phyloP scores from a whole-genome alignment of 176 grass and related monocot species.

The Oryza brachyantha region DNA sequence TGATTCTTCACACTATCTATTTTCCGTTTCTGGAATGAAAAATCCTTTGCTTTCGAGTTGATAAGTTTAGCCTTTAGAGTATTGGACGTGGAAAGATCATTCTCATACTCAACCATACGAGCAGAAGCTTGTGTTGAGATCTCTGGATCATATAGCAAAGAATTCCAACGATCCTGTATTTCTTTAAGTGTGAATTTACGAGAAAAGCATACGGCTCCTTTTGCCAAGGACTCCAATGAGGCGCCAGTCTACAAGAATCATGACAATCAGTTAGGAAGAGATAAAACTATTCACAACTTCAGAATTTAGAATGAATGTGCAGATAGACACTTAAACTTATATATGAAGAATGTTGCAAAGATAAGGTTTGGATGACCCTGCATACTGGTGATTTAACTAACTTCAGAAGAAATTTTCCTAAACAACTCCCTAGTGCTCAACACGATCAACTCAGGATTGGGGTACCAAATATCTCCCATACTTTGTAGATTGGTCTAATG shows the following conservation, averaged over 20 bases:
- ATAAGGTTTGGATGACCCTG: not conserved
- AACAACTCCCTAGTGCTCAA: not conserved
- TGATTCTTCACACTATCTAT: constrained; percentile 50
- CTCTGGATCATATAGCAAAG: constrained; percentile 50
- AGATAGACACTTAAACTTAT: not conserved
- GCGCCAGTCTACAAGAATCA: constrained; percentile 54
- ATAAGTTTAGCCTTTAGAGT: constrained; percentile 55
- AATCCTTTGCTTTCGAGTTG: constrained; percentile 59
- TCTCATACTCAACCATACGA: constrained; percentile 53
- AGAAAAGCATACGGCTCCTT: constrained; percentile 68
- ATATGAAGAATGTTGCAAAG: not conserved
- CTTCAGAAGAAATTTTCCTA: not conserved
- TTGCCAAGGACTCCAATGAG: constrained; percentile 65
- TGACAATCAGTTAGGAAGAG: not conserved
- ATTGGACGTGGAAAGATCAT: constrained; percentile 50
- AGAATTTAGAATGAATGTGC: not conserved
- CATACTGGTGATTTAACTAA: not conserved
- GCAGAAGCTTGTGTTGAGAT: constrained; percentile 47
- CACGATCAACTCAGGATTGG: not conserved
- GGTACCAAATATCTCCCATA: not conserved
- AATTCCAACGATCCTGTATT: constrained; percentile 66
- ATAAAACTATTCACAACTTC: constrained; percentile 8
- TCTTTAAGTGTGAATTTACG: constrained; percentile 62
- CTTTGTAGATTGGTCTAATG: not conserved
- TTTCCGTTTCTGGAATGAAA: constrained; percentile 61